These are phyloP conservation scores for Trifolium repens DNA, from an alignment of 306 rosid species.

Conservation along the genomic window DNA sequence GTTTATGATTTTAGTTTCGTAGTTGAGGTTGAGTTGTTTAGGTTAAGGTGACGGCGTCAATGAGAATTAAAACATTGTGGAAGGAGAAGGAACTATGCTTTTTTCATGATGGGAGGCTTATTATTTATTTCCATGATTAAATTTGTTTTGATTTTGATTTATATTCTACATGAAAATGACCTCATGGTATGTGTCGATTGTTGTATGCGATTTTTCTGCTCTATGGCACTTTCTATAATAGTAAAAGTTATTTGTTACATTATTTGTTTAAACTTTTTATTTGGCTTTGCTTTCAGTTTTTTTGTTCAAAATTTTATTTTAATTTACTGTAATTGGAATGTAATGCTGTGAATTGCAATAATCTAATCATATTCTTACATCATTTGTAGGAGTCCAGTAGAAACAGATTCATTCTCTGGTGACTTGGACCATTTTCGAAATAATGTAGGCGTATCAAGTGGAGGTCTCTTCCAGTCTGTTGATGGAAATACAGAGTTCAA, in stretches of 20 bases:
- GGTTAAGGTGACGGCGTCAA: constrained; percentile 1
- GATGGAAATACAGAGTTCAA: constrained; percentile 67
- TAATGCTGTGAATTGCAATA: constrained; percentile 35
- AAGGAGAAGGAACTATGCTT: too few relatives aligned
- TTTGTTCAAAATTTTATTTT: constrained; percentile 16
- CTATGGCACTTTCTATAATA: constrained; percentile 23
- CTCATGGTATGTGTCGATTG: too few relatives aligned
- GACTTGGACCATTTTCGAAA: constrained; percentile 65
- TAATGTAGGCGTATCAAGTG: constrained; percentile 53
- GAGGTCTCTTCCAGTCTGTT: constrained; percentile 55
- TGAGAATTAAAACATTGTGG: constrained; percentile 9
- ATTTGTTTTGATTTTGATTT: constrained; percentile 28
- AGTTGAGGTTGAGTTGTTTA: constrained; percentile 39
- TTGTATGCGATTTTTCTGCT: not conserved
- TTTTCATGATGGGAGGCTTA: too few relatives aligned
- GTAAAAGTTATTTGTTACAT: not conserved
- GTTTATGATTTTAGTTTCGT: constrained; percentile 35
- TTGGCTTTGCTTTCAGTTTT: constrained; percentile 15
- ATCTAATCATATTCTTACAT: constrained; percentile 40
- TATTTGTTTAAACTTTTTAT: not conserved
- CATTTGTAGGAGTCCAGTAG: constrained; percentile 75
- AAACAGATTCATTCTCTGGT: constrained; percentile 67
- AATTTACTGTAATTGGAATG: constrained; percentile 33
- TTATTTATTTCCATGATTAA: not conserved
- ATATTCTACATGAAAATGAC: not conserved